Conservation (phyloP, 2,329 filamentous ascomycete species). For the Pyrenophora tritici-repentis region DNA sequence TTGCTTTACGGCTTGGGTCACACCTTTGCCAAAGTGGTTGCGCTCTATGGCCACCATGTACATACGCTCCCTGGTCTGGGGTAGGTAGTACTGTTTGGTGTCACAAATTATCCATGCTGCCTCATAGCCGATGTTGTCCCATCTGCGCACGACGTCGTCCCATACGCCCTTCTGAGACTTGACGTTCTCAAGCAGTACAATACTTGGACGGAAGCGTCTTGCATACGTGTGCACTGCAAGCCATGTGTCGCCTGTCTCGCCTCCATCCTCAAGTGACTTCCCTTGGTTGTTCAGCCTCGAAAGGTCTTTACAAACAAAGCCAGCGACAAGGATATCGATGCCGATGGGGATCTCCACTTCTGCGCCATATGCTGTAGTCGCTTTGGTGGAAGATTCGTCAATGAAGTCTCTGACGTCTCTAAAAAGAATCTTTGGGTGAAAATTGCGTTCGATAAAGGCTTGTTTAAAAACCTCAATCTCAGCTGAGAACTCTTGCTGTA, state of each 20-base stretch:
- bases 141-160: constrained; percentile 55
- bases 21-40: constrained; percentile 20
- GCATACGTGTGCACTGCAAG: constrained; percentile 64
- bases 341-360: constrained; percentile 60
- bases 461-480: constrained; percentile 56
- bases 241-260: constrained; percentile 71
- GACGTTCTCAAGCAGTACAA: constrained; percentile 78
- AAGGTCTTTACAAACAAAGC: constrained; percentile 77
- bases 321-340: constrained; percentile 70
- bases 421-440: constrained; percentile 50
- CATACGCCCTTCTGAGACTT: constrained; percentile 59
- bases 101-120: constrained; percentile 60
- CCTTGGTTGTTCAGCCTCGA: constrained; percentile 66
- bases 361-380: constrained; percentile 69
- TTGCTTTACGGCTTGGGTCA: constrained; percentile 15
- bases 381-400: constrained; percentile 54
- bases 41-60: constrained; percentile 55
- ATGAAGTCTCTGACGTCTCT: constrained; percentile 54
- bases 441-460: constrained; percentile 55
- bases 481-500: constrained; percentile 52
- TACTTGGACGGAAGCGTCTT: constrained; percentile 59
- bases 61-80: constrained; percentile 62
- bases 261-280: constrained; percentile 59
- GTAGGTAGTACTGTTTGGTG: constrained; percentile 73
- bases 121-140: constrained; percentile 61